Base-by-base conservation (phyloP, 1,139 yeast genomes). In the Magnusiomyces tetraspermus region DNA sequence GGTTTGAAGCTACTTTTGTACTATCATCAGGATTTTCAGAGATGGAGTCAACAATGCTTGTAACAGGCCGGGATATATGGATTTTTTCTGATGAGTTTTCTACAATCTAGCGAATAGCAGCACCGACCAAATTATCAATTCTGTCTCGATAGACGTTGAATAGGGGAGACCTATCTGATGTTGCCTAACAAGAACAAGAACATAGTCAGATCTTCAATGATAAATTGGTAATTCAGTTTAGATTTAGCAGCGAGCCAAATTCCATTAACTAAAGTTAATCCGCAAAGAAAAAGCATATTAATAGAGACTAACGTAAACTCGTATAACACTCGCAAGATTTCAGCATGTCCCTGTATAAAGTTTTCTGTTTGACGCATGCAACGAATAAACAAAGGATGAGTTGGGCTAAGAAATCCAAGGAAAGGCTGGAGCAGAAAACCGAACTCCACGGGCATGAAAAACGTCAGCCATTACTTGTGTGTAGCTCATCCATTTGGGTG, bases 391-490 rank as follows among this genome's bases (percentile, higher is more conserved):
- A 92, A 84, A 51, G 88, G 94, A 44, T 94, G 83, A 24, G 90
- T 75, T 43, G 98, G 98, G 62, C 94, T 97, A 46, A 89, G 97
- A 2, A 97, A 89, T 52, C 99, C 99, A 64, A 89, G 75, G 69
- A 92, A 92, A 61, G 49, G 49, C 23, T 46, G 49, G 4, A 46
- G 49, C 28, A 46, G 23, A 23, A 37, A 22, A n/a, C n/a, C 49
- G 49, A 2, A 37, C 42, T 2, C 33, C 49, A 4, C 43, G 30
- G 11, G 43, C 49, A 23, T 46, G 36, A 23, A 33, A 36, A 30
- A 46, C 24, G 23, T 46, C 49, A 23, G 37, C 37, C 28, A 46
- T 15, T 5, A 46, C 22, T 23, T 46, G 42, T 2, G 42, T 17
- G 24, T 46, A 23, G 22, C 49, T 43, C 42, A 36, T 5, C 2